Conservation (phyloP, 352 stramenopile genomes). For the Globisporangium heterothallicum region DNA sequence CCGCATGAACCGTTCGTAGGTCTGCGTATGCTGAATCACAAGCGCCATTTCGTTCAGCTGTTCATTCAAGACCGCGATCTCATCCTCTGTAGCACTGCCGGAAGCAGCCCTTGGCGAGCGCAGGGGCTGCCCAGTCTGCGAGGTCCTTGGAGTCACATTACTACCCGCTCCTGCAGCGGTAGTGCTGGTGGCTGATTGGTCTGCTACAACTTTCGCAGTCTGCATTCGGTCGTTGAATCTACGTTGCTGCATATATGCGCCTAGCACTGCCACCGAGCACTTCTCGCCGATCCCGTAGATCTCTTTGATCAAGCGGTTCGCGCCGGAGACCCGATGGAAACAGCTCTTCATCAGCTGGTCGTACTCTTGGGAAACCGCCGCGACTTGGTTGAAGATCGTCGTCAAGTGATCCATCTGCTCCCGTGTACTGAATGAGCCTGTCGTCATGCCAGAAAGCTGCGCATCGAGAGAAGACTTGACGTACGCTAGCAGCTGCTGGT, state of each 20-base stretch:
- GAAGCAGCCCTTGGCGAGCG: conserved; percentile 8
- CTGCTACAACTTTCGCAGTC: conserved; percentile 13
- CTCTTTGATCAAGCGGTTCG: conserved; percentile 40
- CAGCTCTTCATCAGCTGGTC: conserved; percentile 42
- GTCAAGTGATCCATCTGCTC: conserved; percentile 74
- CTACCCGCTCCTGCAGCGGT: neutral
- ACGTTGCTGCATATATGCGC: conserved; percentile 70
- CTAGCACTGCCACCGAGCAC: conserved; percentile 44
- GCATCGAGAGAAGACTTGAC: conserved; percentile 32
- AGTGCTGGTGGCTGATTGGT: neutral
- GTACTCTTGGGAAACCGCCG: conserved; percentile 60
- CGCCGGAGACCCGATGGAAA: conserved; percentile 46
- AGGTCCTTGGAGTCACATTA: neutral
- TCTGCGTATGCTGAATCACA: conserved; percentile 86
- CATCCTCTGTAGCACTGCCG: conserved; percentile 29
- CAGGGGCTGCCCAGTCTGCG: conserved; percentile 4
- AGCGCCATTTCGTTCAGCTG: conserved; percentile 84
- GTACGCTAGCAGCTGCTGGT: conserved; percentile 49
- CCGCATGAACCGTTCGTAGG: conserved; percentile 85
- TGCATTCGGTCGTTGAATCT: conserved; percentile 65
- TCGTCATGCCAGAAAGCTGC: conserved; percentile 25
- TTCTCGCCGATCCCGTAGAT: conserved; percentile 65
- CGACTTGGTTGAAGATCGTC: conserved; percentile 69
- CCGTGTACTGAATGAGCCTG: conserved; percentile 59
- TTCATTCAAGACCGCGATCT: conserved; percentile 70